Evolutionary conservation across 352 stramenopile species (phyloP), one percentile per base, ranked within the genome.

Genomic region (Phytophthora niederhauseri): DNA sequence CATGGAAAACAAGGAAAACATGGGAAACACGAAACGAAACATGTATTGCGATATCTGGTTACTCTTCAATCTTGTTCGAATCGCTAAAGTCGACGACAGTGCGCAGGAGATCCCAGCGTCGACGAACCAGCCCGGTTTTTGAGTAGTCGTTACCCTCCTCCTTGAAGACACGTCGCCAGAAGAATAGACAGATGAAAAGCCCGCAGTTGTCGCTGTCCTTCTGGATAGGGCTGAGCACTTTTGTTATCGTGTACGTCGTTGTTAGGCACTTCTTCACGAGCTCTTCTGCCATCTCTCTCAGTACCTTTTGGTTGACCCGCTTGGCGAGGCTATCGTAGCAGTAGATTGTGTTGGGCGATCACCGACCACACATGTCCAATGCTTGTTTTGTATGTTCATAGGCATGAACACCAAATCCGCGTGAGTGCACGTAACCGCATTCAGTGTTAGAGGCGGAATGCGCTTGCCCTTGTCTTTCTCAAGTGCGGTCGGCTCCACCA

Each of bases 311-410:
- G 19, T 63, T 48, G 3, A 43, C 12, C 11, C 57, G 57, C 57
- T 63, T 63, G 11, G 53, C 28, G 1, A 63, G 38, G 19, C 45
- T 63, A 28, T 63, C 57, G 57, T 63, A 63, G 45, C 43, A 63
- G 43, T 63, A 63, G 22, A 63, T 9, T 14, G 19, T 20, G n/a
- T 34, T 19, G 20, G 45, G 7, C 11, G 17, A 36, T 55, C 57
- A 2, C 56, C 28, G 1, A 63, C 19, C 1, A 63, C 8, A 28
- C 26, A 63, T 11, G 43, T 55, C 43, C 57, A 63, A 26, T 55
- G 43, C 2, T 14, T 48, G 11, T 19, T 26, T 17, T 45, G 45
- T 2, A 62, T 36, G 43, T 56, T 56, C 12, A 63, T 19, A 14
- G 45, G 45, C 26, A 63, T 56, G n/a, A 63, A 63, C 14, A 55